Percentiles rank a stretch among this genome's conserved stretches.
Conservation (phyloP, 768 basidiomycete genomes). For the Mycena venus region DNA sequence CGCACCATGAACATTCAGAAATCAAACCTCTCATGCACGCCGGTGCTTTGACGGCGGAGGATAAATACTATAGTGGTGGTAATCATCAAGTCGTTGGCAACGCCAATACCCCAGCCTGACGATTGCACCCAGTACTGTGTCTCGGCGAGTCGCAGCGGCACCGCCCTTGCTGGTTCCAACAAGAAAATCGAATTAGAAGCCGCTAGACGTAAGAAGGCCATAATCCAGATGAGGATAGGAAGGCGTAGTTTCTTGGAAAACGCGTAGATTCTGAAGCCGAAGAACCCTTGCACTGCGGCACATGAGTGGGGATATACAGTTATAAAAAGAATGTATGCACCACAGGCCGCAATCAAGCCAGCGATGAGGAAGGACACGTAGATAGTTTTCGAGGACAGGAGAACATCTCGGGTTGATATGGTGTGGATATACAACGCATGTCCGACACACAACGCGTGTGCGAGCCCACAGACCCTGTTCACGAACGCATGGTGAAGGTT, state of each 20-base stretch:
- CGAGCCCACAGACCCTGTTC: slow-evolving; percentile 14
- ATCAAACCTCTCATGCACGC: neutral
- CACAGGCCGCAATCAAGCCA: neutral
- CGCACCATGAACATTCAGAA: neutral
- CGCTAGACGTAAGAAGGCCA: neutral
- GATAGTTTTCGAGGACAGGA: neutral
- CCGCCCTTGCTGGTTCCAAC: neutral
- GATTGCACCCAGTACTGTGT: neutral
- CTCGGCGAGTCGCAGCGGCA: neutral
- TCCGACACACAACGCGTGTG: slow-evolving; percentile 5
- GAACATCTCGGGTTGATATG: neutral
- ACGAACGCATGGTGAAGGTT: too few relatives aligned
- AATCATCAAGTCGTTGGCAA: neutral
- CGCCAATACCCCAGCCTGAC: neutral
- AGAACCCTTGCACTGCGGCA: slow-evolving; percentile 13
- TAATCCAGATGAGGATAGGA: neutral
- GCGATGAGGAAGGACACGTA: neutral
- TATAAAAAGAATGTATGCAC: neutral
- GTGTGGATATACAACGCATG: neutral
- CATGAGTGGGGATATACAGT: neutral
- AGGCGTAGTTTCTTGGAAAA: slow-evolving; percentile 7
- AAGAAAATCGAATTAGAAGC: too few relatives aligned
- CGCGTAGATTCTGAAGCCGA: slow-evolving; percentile 1
- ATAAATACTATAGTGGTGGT: neutral
- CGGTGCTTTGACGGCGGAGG: neutral